Evolutionary conservation across 2,329 filamentous ascomycete genomes (phyloP), one percentile per base, ranked within the genome.

Genomic region (Corynespora cassiicola): DNA sequence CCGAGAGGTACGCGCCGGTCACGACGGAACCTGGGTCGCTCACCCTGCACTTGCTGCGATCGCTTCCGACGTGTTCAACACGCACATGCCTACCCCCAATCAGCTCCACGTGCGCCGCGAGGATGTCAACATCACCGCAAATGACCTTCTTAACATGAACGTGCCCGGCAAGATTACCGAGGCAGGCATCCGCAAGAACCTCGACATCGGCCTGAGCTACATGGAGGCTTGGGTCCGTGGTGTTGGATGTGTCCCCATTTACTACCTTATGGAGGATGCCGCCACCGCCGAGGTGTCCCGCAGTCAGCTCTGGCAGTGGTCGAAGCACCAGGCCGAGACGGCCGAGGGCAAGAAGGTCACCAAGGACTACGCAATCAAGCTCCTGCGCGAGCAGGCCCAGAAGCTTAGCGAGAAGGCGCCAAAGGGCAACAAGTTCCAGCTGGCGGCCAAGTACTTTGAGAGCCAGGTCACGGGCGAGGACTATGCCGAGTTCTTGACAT

Each of bases 201-300:
- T 99, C 52, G 92, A 90, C 75, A 97, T 99, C 54, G 94, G 92
- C 24, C 82, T 99, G 5, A 87, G 88, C 34, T 99, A 99, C 75
- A 99, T 97, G 92, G 94, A 99, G 75, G 94, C 90, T 47, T 99
- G 94, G 94, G 79, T 97, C 45, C 87, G 91, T 47, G 94, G 92
- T 21, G 81, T 97, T 15, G 94, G 94, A 41, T 99, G 94, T 61
- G 91, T 97, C 36, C 94, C 94, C 31, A 96, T 97, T 75, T 96
- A 97, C 79, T 95, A 87, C 70, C 79, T 97, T 39, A 97, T 97
- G 92, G 94, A 99, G 76, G 94, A 97, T 58, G 94, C 94, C 12
- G 94, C 94, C 16, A 99, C 94, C 1, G 94, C 94, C 32, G 94
- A 99, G 71, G 94, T 99, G 5, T 95, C 88, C 39, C 86, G 94